phyloP scores from a whole-genome alignment of 225 moss, liverwort and hornwort genomes.

The Pseudisothecium myosuroides region DNA sequence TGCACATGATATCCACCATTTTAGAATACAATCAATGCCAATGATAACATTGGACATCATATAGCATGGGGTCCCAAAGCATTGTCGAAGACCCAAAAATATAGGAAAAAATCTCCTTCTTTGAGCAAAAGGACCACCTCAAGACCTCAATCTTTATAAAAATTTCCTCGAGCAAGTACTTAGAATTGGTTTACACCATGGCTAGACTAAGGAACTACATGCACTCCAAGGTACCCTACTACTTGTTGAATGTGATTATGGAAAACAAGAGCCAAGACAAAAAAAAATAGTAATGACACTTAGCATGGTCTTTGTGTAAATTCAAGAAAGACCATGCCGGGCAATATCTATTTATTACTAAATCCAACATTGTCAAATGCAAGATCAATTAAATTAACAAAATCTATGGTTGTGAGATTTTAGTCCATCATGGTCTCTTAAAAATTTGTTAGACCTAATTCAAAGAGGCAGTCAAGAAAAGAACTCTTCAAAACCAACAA shows the following conservation, averaged over 20 bases:
- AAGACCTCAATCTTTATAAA: background rate
- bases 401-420: background rate
- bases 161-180: accelerated
- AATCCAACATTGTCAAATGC: background rate
- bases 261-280: accelerated
- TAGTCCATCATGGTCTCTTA: background rate
- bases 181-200: accelerated
- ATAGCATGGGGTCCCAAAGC: accelerated
- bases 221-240: accelerated
- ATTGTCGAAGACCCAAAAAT: background rate
- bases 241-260: background rate
- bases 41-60: background rate
- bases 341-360: too few relatives aligned
- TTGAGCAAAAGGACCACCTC: background rate
- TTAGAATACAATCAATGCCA: background rate
- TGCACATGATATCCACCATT: background rate
- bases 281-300: background rate
- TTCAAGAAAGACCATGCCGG: accelerated
- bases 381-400: background rate
- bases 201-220: accelerated
- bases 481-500: background rate
- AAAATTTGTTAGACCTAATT: background rate
- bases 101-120: background rate
- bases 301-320: background rate
- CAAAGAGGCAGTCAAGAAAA: background rate